phyloP scores from a whole-genome alignment of 768 basidiomycete species.

The Multifurca ochricompacta region DNA sequence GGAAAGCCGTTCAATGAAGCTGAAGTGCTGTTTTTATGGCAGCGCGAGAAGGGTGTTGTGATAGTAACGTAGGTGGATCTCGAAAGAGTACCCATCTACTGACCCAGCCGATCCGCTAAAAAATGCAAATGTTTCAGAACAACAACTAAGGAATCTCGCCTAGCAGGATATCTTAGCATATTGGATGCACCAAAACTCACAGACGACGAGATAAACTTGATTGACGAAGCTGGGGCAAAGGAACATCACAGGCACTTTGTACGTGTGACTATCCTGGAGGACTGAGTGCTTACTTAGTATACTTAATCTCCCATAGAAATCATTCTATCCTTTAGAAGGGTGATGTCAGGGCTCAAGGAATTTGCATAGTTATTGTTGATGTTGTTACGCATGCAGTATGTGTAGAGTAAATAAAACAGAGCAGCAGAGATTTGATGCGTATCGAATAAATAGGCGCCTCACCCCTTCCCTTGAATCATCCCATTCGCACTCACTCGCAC shows the following conservation, averaged over 20 bases:
- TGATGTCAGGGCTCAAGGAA: neutral
- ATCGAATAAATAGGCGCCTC: no score
- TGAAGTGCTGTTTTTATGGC: constrained; percentile 29
- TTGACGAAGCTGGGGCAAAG: constrained; percentile 27
- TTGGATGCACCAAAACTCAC: constrained; percentile 33
- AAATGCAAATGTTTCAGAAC: constrained; percentile 29
- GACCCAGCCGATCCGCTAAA: neutral
- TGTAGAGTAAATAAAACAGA: no score
- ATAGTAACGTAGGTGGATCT: constrained; percentile 28
- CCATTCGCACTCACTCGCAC: no score
- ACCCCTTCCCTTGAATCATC: no score
- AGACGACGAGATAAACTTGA: constrained; percentile 24
- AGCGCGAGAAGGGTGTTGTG: constrained; percentile 27
- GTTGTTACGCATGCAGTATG: neutral
- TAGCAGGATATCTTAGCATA: constrained; percentile 41
- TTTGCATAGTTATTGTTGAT: neutral
- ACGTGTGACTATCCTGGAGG: constrained; percentile 1
- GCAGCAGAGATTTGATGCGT: no score
- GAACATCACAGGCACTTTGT: constrained; percentile 27
- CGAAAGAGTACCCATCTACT: neutral
- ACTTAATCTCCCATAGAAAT: neutral
- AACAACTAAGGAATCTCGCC: constrained; percentile 34
- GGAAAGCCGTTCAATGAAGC: constrained; percentile 25
- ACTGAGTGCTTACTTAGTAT: no score
- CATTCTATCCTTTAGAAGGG: neutral